These are phyloP conservation scores for Wolfiporia cocos DNA, from an alignment of 1,284 basidiomycete genomes.

Conservation along the genomic window DNA sequence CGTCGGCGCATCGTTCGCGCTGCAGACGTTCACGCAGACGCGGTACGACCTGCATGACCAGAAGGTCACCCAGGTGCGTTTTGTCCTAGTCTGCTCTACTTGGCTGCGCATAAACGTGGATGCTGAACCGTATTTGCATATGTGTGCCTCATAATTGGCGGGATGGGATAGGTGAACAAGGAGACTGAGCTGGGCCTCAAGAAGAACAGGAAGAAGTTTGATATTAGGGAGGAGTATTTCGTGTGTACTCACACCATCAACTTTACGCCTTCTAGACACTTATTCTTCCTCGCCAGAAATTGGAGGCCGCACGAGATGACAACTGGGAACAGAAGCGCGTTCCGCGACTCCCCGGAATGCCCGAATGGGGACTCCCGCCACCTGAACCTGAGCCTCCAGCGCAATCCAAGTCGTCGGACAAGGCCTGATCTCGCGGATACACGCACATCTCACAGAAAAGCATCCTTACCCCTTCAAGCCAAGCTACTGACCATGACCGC, in stretches of 20 bases:
- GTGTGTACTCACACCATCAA: slow-evolving; percentile 42
- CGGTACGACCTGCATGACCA: slow-evolving; percentile 86
- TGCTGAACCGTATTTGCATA: too few species aligned
- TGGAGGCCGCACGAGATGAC: slow-evolving; percentile 55
- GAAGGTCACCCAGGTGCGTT: slow-evolving; percentile 64
- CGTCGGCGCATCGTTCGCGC: slow-evolving; percentile 82
- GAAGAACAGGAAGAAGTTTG: slow-evolving; percentile 80
- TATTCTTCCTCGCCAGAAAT: slow-evolving; percentile 39
- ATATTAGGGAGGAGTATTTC: slow-evolving; percentile 94
- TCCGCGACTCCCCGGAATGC: slow-evolving; percentile 73
- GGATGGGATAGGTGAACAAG: slow-evolving; percentile 53
- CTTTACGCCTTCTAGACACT: slow-evolving; percentile 2
- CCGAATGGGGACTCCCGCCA: slow-evolving; percentile 87
- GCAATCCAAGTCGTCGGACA: slow-evolving; percentile 13
- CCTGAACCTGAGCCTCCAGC: slow-evolving; percentile 33
- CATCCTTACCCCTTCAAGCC: too few species aligned
- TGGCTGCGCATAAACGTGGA: too few species aligned
- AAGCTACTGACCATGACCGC: too few species aligned
- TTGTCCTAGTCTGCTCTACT: background rate
- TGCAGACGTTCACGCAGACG: slow-evolving; percentile 84
- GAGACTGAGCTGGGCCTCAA: slow-evolving; percentile 84
- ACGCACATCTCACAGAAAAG: background rate
- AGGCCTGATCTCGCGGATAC: slow-evolving; percentile 1
- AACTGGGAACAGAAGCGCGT: slow-evolving; percentile 90
- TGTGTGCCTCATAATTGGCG: too few species aligned